phyloP scores from a whole-genome alignment of 1,284 basidiomycete species.

The Sphagnurus paluster region DNA sequence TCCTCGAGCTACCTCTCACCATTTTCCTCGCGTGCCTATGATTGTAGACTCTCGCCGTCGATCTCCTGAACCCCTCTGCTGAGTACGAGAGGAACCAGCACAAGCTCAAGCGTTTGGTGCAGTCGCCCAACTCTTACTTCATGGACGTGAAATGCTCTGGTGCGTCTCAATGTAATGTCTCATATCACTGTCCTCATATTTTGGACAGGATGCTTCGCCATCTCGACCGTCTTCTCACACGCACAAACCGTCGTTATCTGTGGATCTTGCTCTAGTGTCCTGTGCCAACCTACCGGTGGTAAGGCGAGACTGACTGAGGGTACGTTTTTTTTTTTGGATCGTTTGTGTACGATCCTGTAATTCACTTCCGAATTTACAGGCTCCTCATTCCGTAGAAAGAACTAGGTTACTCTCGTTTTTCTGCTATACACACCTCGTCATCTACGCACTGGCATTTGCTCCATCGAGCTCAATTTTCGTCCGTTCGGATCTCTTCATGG shows the following conservation, averaged over 20 bases:
- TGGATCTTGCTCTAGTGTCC: conserved; percentile 90
- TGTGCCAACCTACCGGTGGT: conserved; percentile 99
- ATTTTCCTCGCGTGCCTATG: conserved; percentile 2
- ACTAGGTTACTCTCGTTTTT: conserved; percentile 46
- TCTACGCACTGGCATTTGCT: conserved; percentile 6
- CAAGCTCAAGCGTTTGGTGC: conserved; percentile 99
- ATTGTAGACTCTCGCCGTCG: conserved; percentile 91
- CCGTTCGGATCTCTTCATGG: conserved; percentile 8
- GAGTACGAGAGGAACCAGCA: conserved; percentile 89
- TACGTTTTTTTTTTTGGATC: conserved; percentile 44
- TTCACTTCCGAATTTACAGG: conserved; percentile 44
- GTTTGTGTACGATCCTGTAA: conserved; percentile 13
- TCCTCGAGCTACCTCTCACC: conserved; percentile 7
- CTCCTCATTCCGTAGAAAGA: conserved; percentile 87
- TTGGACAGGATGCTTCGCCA: conserved; percentile 82
- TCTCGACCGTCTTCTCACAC: conserved; percentile 95
- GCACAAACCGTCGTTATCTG: conserved; percentile 94
- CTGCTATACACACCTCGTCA: conserved; percentile 19
- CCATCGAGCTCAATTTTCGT: conserved; percentile 7
- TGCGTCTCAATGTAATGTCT: conserved; percentile 35
- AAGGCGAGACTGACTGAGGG: conserved; percentile 98
- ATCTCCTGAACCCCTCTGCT: conserved; percentile 95
- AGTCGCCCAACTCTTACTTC: conserved; percentile 97
- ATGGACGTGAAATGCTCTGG: conserved; percentile 99
- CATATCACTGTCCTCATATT: conserved; percentile 17